Conservation (phyloP, 2,329 filamentous ascomycete genomes). For the Aquanectria penicillioides region DNA sequence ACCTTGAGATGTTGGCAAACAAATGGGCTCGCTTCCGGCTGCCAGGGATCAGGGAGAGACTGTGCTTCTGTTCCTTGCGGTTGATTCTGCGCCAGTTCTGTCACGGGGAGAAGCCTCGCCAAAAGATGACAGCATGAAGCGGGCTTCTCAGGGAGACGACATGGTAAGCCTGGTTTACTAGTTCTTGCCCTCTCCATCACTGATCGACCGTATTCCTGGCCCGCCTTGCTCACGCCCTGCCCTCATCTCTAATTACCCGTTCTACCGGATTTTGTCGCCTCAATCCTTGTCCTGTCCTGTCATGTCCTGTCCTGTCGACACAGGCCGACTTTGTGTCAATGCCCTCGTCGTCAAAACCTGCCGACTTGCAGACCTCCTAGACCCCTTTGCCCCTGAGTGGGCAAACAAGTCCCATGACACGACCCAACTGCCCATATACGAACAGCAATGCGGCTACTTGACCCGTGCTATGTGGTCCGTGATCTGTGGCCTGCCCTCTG, state of each 20-base stretch:
- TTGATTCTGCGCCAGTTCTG: slow-evolving; percentile 13
- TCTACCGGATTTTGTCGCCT: slow-evolving; percentile 26
- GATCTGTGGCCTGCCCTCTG: slow-evolving; percentile 14
- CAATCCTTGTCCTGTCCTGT: slow-evolving; percentile 10
- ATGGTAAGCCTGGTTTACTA: slow-evolving; percentile 31
- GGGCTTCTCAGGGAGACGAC: slow-evolving; percentile 25
- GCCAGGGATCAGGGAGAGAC: slow-evolving; percentile 24
- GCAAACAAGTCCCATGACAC: slow-evolving; percentile 22
- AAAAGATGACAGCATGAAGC: slow-evolving; percentile 6
- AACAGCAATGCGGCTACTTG: background rate
- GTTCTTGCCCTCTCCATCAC: slow-evolving; percentile 24
- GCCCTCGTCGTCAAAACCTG: slow-evolving; percentile 32
- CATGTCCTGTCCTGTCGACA: slow-evolving; percentile 9
- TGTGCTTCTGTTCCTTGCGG: slow-evolving; percentile 16
- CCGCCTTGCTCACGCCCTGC: slow-evolving; percentile 23
- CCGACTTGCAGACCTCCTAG: slow-evolving; percentile 36
- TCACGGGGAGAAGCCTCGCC: background rate
- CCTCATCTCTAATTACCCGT: slow-evolving; percentile 36
- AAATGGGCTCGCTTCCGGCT: slow-evolving; percentile 32
- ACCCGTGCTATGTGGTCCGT: background rate
- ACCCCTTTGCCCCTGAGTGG: slow-evolving; percentile 8
- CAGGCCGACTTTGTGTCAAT: slow-evolving; percentile 16
- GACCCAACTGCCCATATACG: slow-evolving; percentile 13
- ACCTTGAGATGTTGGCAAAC: slow-evolving; percentile 22
- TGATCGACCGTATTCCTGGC: slow-evolving; percentile 26